phyloP scores from a whole-genome alignment of 495 filamentous ascomycete species.

The Penicillium psychrofluorescens region DNA sequence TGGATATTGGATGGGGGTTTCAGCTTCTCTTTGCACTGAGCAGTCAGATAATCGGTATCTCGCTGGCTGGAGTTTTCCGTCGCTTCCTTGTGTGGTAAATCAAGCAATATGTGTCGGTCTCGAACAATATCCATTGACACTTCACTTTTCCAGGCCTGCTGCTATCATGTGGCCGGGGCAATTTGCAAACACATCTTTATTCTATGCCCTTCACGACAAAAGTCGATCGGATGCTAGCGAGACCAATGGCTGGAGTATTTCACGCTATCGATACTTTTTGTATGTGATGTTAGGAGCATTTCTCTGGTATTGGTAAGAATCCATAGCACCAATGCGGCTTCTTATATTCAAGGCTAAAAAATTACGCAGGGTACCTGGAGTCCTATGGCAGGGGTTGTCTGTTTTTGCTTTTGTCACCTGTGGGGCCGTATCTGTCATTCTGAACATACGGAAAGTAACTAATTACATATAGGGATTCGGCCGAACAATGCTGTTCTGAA shows the following conservation, averaged over 20 bases:
- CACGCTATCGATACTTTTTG: conserved; percentile 50
- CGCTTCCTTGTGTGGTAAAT: conserved; percentile 49
- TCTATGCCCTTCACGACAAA: conserved; percentile 41
- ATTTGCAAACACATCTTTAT: conserved; percentile 17
- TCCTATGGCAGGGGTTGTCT: conserved; percentile 49
- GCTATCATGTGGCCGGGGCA: conserved; percentile 27
- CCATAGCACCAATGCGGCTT: not conserved
- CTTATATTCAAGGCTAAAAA: not conserved
- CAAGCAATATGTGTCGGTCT: not conserved
- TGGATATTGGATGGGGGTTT: conserved; percentile 54
- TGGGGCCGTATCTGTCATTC: not conserved
- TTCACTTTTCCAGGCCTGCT: conserved; percentile 15
- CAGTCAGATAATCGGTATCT: conserved; percentile 58
- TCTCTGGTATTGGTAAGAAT: conserved; percentile 40
- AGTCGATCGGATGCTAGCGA: conserved; percentile 31
- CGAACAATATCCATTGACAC: too few species aligned
- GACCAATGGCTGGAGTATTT: conserved; percentile 46
- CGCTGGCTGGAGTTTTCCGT: conserved; percentile 56
- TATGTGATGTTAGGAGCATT: conserved; percentile 38
- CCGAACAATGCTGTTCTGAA: conserved; percentile 53
- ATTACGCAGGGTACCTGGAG: conserved; percentile 43
- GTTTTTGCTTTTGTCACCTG: conserved; percentile 57
- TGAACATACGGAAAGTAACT: not conserved
- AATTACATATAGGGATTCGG: conserved; percentile 26
- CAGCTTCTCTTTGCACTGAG: conserved; percentile 53